Conservation (phyloP, 257 asterid species). For the Ballota nigra region DNA sequence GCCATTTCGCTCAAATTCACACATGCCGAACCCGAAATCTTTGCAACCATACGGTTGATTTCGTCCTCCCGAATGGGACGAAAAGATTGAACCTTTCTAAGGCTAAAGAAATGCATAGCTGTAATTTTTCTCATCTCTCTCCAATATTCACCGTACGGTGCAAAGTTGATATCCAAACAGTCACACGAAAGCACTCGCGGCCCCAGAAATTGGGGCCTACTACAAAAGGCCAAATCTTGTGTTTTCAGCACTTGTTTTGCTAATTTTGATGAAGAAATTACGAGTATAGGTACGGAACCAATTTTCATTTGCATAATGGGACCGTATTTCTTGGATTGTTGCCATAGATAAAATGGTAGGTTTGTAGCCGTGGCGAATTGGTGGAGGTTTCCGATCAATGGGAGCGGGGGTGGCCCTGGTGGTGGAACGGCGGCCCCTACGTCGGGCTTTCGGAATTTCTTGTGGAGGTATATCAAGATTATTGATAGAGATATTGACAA, state of each 20-base stretch:
- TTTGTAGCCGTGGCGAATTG: background rate
- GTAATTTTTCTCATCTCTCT: no score
- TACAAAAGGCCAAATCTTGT: conserved; percentile 18
- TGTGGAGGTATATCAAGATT: no score
- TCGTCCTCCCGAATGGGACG: no score
- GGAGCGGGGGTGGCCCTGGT: conserved; percentile 20
- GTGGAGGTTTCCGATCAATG: conserved; percentile 29
- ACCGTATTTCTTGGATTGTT: conserved; percentile 20
- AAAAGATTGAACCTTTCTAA: no score
- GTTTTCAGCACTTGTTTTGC: conserved; percentile 20
- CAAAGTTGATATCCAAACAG: conserved; percentile 6
- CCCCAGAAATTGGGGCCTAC: conserved; percentile 13
- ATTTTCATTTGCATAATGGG: conserved; percentile 16
- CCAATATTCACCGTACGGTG: conserved; percentile 14
- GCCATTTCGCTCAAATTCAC: background rate
- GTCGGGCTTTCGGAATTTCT: no score
- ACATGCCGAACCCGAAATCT: background rate
- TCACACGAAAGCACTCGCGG: conserved; percentile 10
- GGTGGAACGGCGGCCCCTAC: no score
- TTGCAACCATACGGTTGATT: no score
- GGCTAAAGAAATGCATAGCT: no score
- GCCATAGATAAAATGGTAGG: background rate
- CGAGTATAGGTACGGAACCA: conserved; percentile 2
- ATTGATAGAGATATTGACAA: no score
- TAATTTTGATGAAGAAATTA: conserved; percentile 16